A percentile compares a stretch with the other conserved stretches of the same genome.
phyloP scores from a whole-genome alignment of 202 grass and related monocot species.

The Musa balbisiana region DNA sequence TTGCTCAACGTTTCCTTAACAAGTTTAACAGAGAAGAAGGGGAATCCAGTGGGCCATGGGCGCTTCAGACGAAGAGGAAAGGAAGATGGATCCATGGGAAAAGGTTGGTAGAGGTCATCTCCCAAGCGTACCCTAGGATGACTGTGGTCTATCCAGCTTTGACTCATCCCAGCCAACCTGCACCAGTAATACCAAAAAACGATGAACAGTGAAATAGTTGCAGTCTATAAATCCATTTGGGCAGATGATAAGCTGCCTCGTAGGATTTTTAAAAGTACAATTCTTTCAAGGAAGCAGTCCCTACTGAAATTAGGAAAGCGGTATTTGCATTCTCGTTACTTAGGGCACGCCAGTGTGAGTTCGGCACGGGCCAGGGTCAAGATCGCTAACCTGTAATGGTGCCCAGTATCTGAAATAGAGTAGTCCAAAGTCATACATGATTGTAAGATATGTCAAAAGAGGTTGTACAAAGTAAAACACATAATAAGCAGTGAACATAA shows the following conservation, averaged over 20 bases:
- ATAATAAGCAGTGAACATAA: too few species aligned
- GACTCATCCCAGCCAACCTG: slow-evolving; percentile 24
- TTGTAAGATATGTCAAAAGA: background rate
- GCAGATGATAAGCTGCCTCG: background rate
- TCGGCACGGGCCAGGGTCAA: slow-evolving; percentile 17
- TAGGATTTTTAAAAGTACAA: background rate
- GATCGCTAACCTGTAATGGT: slow-evolving; percentile 19
- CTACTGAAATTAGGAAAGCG: background rate
- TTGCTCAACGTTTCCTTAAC: background rate
- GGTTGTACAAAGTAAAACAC: too few species aligned
- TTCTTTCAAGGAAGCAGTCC: background rate
- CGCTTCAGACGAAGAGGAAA: slow-evolving; percentile 15
- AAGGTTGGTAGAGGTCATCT: slow-evolving; percentile 19
- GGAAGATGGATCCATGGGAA: slow-evolving; percentile 15
- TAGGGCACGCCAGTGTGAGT: slow-evolving; percentile 18
- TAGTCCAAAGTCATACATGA: background rate
- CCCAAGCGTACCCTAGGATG: slow-evolving; percentile 23
- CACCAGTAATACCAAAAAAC: background rate
- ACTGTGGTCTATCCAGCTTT: slow-evolving; percentile 12
- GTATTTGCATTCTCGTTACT: background rate
- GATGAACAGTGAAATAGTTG: background rate
- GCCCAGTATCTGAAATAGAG: slow-evolving; percentile 16
- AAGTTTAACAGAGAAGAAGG: slow-evolving; percentile 6
- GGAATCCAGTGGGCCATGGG: slow-evolving; percentile 17
- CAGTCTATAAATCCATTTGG: background rate